Conservation (phyloP, 371 early-diverging fungal species). For the Capniomyces stellatus region DNA sequence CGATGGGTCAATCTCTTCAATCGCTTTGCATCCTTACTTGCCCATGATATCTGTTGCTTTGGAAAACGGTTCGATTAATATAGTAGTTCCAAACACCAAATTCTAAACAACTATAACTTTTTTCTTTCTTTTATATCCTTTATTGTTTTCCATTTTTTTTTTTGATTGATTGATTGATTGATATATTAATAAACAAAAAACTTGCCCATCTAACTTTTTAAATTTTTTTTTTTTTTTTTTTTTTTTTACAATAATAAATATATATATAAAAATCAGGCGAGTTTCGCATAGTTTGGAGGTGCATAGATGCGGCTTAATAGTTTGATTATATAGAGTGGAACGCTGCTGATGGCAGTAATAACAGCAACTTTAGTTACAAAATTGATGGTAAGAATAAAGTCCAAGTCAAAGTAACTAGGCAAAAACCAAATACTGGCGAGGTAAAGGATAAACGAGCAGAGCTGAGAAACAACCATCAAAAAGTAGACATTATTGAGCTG, state of each 20-base stretch:
- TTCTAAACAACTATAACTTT: not conserved
- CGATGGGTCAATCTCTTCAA: not conserved
- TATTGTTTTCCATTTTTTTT: no score
- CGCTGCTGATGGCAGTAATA: slow-evolving; percentile 70
- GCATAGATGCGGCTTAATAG: no score
- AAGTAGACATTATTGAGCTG: slow-evolving; percentile 86
- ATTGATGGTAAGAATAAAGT: slow-evolving; percentile 60
- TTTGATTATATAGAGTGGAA: no score
- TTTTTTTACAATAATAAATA: no score
- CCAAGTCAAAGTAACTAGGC: slow-evolving; percentile 75
- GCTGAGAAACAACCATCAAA: slow-evolving; percentile 66
- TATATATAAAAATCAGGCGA: no score
- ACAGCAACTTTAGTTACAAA: slow-evolving; percentile 83
- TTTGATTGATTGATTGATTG: no score
- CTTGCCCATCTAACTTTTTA: not conserved
- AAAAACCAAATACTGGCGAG: slow-evolving; percentile 72
- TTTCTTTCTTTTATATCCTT: no score
- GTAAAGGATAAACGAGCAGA: slow-evolving; percentile 65
- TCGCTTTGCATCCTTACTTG: slow-evolving; percentile 3
- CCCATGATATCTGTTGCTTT: not conserved
- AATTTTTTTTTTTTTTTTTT: no score
- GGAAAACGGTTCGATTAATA: slow-evolving; percentile 1
- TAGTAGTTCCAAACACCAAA: not conserved
- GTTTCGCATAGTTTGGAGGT: no score
- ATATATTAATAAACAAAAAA: not conserved